Base-by-base conservation (phyloP, 371 early-diverging fungal species). In the Actinomucor elegans region DNA sequence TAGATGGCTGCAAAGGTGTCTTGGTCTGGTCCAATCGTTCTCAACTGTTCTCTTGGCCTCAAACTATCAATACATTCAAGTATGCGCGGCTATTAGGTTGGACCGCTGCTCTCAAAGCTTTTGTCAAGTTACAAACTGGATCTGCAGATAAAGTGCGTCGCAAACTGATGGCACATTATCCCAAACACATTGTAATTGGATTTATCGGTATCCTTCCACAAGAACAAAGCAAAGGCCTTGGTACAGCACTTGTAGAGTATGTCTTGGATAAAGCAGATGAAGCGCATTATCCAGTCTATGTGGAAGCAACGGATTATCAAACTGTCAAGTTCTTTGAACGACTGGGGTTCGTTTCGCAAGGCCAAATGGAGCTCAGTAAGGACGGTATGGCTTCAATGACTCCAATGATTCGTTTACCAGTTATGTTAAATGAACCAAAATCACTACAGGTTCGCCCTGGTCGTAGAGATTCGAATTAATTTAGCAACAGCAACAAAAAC, bases 261-360 rank as follows among this genome's bases (percentile, higher is more conserved):
- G 60, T 73, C n/a, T 49, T 66, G 1, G 68, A 70, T 14, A 72
- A 70, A 15, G 75, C 75, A 35, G 96, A 98, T 58, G 69, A 79
- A 2, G 82, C 81, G 37, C 95, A 97, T 51, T 93, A 94, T 63
- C 97, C 97, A 0, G 90, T 93, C 11, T 94, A 65, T 34, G 73
- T 66, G 9, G 68, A 73, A 26, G 73, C 96, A 55, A 95, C 91
- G 53, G 94, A 94, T 59, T 85, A 90, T 83, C 92, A 93, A 51
- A 89, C 93, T 3, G 88, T 95, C 17, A 75, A 65, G 20, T 63
- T 86, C 38, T 83, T 86, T 61, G 69, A 77, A 41, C 45, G 53
- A 10, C 58, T 61, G 44, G 73, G 71, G 3, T 76, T 76, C 38
- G 55, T 48, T 2, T 35, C 58, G 17, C 55, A 63, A n/a, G 71